phyloP scores from a whole-genome alignment of 2,329 filamentous ascomycete species.

The Boeremia lycopersici region DNA sequence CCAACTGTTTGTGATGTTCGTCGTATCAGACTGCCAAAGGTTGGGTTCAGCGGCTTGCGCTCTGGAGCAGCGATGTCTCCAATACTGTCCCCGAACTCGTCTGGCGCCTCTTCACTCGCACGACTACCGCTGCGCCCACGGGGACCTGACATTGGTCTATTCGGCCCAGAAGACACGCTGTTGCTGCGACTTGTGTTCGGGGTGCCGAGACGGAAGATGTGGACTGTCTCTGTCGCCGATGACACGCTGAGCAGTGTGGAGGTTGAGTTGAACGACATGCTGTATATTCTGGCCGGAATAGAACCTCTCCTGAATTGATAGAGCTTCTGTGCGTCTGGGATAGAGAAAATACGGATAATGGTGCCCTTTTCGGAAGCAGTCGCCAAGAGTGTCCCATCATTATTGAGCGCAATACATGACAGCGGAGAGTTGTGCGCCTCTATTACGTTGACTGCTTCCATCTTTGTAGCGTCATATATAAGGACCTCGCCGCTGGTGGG shows the following conservation, averaged over 20 bases:
- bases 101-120: constrained; percentile 44
- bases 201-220: constrained; percentile 80
- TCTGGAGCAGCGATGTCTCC: constrained; percentile 37
- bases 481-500: constrained; percentile 91
- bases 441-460: constrained; percentile 93
- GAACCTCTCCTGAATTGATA: constrained; percentile 96
- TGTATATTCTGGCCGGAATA: constrained; percentile 94
- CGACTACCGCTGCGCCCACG: constrained; percentile 53
- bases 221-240: constrained; percentile 93
- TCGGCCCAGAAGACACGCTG: constrained; percentile 38
- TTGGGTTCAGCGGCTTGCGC: constrained; percentile 64
- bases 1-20: constrained; percentile 94
- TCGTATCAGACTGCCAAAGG: constrained; percentile 88
- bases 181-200: constrained; percentile 43
- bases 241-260: constrained; percentile 94
- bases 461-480: constrained; percentile 85
- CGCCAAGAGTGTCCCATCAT: constrained; percentile 86
- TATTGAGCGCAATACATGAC: constrained; percentile 89
- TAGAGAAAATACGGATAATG: constrained; percentile 92
- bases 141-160: constrained; percentile 29
- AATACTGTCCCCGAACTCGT: constrained; percentile 52
- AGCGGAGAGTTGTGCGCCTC: constrained; percentile 92
- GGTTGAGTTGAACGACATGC: constrained; percentile 97
- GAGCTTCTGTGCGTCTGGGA: constrained; percentile 88
- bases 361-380: constrained; percentile 98